These are phyloP conservation scores for Fragaria ananassa DNA, from an alignment of 306 rosid species.

Conservation along the genomic window DNA sequence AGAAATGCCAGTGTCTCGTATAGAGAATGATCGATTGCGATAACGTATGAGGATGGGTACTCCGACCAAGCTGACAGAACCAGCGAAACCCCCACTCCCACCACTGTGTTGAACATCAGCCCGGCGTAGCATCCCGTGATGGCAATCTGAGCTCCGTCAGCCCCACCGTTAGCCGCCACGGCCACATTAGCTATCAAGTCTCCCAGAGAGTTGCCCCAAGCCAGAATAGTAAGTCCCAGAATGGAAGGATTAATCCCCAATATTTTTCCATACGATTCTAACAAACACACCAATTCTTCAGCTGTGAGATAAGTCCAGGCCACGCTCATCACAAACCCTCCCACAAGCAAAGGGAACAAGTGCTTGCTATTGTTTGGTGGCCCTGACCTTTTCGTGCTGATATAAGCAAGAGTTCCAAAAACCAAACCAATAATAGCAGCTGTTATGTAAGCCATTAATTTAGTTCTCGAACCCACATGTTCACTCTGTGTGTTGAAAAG, in stretches of 20 bases:
- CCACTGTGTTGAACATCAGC: constrained; percentile 62
- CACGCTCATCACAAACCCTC: constrained; percentile 71
- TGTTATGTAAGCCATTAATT: constrained; percentile 28
- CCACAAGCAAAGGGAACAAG: constrained; percentile 62
- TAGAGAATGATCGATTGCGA: constrained; percentile 45
- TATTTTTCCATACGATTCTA: constrained; percentile 61
- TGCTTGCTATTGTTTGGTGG: constrained; percentile 51
- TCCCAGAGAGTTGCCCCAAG: constrained; percentile 92
- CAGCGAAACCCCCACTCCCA: constrained; percentile 70
- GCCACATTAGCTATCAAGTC: constrained; percentile 70
- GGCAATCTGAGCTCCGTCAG: constrained; percentile 75
- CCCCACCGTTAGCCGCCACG: constrained; percentile 70
- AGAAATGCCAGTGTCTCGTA: constrained; percentile 49
- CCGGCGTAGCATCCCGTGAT: constrained; percentile 79
- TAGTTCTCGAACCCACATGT: constrained; percentile 20
- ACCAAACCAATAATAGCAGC: constrained; percentile 48
- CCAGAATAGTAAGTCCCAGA: constrained; percentile 75
- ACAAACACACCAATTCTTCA: constrained; percentile 58
- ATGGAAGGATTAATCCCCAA: constrained; percentile 76
- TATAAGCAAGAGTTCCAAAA: constrained; percentile 47
- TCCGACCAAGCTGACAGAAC: constrained; percentile 49
- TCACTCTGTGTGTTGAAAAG: constrained; percentile 42
- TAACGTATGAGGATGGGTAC: constrained; percentile 40
- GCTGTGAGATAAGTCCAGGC: constrained; percentile 78
- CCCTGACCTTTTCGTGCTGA: constrained; percentile 39